Evolutionary conservation across 768 basidiomycete species (phyloP).

Genomic region (Naganishia friedmannii): DNA sequence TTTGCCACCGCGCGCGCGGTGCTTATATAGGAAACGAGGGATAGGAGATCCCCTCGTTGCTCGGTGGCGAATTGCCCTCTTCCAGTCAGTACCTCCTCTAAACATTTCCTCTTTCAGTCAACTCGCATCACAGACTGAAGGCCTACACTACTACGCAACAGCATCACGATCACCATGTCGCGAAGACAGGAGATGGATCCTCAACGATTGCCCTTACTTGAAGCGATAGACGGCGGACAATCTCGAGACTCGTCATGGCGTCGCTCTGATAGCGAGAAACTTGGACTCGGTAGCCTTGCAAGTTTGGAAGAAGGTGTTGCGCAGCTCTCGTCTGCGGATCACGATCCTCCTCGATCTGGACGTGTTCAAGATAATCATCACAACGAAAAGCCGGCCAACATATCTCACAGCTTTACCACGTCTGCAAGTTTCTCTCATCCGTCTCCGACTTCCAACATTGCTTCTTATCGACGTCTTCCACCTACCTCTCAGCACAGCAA

Average conservation of each 20-base stretch:
- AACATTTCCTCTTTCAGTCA: not conserved
- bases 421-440: not conserved
- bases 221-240: not conserved
- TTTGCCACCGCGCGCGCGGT: not conserved
- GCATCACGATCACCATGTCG: not conserved
- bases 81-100: not conserved
- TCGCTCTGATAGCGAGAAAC: not conserved
- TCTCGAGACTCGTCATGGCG: constrained; percentile 8
- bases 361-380: not conserved
- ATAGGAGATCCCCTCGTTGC: not conserved
- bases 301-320: constrained; percentile 24
- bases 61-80: not conserved
- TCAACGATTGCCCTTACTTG: constrained; percentile 5
- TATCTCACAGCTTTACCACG: not conserved
- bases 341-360: too few species aligned
- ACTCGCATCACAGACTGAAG: too few species aligned
- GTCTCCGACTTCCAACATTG: not conserved
- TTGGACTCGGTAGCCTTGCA: constrained; percentile 6
- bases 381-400: not conserved
- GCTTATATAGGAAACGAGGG: not conserved
- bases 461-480: not conserved
- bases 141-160: too few species aligned
- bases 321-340: constrained; percentile 1
- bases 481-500: not conserved
- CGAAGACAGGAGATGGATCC: constrained; percentile 5